Conservation (phyloP, 164 flowering plant species). For the Magnolia sinica region DNA sequence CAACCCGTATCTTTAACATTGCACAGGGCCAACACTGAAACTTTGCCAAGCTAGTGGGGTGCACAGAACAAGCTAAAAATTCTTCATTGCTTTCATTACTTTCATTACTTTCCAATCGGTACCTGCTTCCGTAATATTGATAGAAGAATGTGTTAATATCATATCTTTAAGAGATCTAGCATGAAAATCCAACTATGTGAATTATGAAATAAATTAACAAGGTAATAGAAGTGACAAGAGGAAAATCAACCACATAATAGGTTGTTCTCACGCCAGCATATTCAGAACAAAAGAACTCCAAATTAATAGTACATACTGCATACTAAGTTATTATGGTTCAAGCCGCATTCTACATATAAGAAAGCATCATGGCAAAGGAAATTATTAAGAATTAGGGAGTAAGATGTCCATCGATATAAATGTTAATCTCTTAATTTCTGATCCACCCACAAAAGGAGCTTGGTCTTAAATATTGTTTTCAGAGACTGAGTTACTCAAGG, state of each 20-base stretch:
- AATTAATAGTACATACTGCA: too few relatives aligned
- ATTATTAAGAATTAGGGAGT: too few relatives aligned
- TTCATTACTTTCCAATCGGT: conserved; percentile 16
- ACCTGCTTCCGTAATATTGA: conserved; percentile 21
- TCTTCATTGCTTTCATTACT: neutral
- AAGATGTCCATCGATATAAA: too few relatives aligned
- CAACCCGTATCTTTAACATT: conserved; percentile 13
- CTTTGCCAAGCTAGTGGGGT: conserved; percentile 22
- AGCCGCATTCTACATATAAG: too few relatives aligned
- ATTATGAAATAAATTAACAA: too few relatives aligned
- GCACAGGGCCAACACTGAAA: conserved; percentile 34
- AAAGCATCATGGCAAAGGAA: too few relatives aligned
- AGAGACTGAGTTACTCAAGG: neutral
- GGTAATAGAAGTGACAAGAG: too few relatives aligned
- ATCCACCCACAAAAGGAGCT: neutral
- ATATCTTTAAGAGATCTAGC: neutral
- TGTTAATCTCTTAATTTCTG: too few relatives aligned
- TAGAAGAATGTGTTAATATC: neutral
- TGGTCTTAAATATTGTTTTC: neutral
- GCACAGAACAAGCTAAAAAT: conserved; percentile 25
- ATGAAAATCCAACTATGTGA: neutral
- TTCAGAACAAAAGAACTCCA: too few relatives aligned
- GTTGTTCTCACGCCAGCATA: too few relatives aligned
- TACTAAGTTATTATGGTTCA: too few relatives aligned
- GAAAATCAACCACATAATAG: too few relatives aligned